These are phyloP conservation scores for Isatis lusitanica DNA, from an alignment of 441 rosid genomes.

Conservation along the genomic window DNA sequence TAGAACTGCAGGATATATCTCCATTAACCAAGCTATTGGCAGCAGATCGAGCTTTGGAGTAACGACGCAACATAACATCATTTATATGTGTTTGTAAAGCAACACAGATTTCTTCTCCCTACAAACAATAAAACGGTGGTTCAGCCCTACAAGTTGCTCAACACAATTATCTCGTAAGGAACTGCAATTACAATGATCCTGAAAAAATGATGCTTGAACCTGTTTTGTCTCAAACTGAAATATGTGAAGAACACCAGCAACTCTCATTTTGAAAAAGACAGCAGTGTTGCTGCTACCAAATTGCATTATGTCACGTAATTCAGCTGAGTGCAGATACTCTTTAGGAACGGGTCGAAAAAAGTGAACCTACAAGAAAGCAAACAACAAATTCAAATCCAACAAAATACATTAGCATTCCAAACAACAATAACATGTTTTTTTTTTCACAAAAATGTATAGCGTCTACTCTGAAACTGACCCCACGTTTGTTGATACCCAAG, in stretches of 20 bases:
- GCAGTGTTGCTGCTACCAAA: constrained; percentile 99
- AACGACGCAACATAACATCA: constrained; percentile 98
- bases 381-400: constrained; percentile 21
- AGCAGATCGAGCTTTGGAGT: constrained; percentile 84
- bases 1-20: constrained; percentile 61
- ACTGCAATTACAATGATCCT: neutral
- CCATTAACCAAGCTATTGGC: constrained; percentile 68
- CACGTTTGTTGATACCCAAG: constrained; percentile 95
- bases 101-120: constrained; percentile 99
- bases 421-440: neutral
- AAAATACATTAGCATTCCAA: constrained; percentile 5
- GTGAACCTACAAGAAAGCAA: constrained; percentile 59
- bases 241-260: constrained; percentile 97
- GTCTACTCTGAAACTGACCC: constrained; percentile 54
- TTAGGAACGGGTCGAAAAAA: constrained; percentile 98
- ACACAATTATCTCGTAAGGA: neutral
- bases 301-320: constrained; percentile 96
- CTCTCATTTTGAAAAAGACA: constrained; percentile 98
- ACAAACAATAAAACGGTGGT: constrained; percentile 24
- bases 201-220: constrained; percentile 43
- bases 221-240: constrained; percentile 98
- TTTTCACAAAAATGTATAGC: neutral
- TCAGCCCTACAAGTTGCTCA: constrained; percentile 1
- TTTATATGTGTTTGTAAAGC: constrained; percentile 98
- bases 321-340: constrained; percentile 96